Evolutionary conservation across 179 eudicot species (phyloP), one percentile per base, ranked within the genome.

Genomic region (Heliamphora pulchella): DNA sequence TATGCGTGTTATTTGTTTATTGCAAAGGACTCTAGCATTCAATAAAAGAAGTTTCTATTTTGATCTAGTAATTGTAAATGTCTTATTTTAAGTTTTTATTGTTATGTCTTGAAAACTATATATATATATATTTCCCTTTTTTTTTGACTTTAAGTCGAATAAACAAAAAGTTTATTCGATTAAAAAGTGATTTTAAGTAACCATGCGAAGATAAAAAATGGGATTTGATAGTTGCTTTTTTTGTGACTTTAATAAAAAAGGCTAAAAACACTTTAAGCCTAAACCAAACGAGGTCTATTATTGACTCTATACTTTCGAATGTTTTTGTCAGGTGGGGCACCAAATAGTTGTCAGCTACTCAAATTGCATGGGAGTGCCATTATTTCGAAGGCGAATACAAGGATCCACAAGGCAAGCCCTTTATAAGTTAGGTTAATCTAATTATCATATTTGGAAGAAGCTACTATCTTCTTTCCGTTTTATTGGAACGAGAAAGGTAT

Each of bases 371-470:
- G 98, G 99, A 75, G 84, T 96, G 81, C 99, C 99, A 22, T 81
- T 96, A 73, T 96, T 92, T 78, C 87, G 99, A 73, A 90, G 94
- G 80, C 89, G 93, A 80, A 89, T 96, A 79, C 94, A 88, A 86
- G 99, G 99, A 90, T 89, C 97, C 62, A 89, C 99, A 88, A 96
- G 98, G 99, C 88, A 92, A 88, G 96, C 84, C 84, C 78, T 87
- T 81, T 89, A 76, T 80, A 85, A 77, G 73, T 86, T 87, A 80
- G 85, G 84, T 87, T 13, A 80, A 81, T 83, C 70, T 64, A 75
- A 76, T 74, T 10, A 77, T 82, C 87, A 74, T 81, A 68, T 75
- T 66, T 71, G n/a, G 2, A 47, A 58, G 20, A 69, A n/a, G 54
- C 75, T 79, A 57, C 8, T 18, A 18, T 69, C n/a, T 41, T 55